phyloP scores from a whole-genome alignment of 1,284 basidiomycete species.

The Rhodotorula sp. region DNA sequence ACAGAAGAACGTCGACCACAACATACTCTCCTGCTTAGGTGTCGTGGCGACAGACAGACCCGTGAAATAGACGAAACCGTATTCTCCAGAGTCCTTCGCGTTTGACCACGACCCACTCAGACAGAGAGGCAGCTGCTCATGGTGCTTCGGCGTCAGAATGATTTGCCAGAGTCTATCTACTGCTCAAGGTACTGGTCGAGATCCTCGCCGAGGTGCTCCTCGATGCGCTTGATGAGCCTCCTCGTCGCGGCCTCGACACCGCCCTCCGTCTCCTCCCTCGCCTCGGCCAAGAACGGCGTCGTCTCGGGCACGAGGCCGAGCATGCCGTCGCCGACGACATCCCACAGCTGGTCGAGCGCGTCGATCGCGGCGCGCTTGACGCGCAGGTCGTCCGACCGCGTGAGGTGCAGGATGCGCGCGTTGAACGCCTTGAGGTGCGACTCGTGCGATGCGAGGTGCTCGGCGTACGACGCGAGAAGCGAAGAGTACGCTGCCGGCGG shows the following conservation, averaged over 20 bases:
- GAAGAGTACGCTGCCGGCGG: conserved; percentile 17
- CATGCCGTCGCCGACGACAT: conserved; percentile 61
- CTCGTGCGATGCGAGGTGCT: conserved; percentile 53
- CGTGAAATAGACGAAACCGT: too few species aligned
- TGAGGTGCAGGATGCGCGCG: conserved; percentile 79
- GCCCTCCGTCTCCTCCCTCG: conserved; percentile 78
- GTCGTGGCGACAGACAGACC: too few species aligned
- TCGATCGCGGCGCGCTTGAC: conserved; percentile 69
- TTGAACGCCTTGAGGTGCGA: conserved; percentile 75
- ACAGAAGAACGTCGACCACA: too few species aligned
- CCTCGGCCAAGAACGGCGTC: conserved; percentile 77
- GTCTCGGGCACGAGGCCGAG: conserved; percentile 73
- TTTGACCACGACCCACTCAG: not conserved
- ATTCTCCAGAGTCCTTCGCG: too few species aligned
- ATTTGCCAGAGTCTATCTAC: not conserved
- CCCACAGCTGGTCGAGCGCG: conserved; percentile 74
- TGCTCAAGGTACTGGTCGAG: conserved; percentile 20
- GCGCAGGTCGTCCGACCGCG: conserved; percentile 72
- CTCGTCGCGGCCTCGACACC: conserved; percentile 67
- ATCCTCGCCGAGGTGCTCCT: conserved; percentile 41
- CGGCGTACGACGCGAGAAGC: conserved; percentile 53
- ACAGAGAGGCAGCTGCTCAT: not conserved
- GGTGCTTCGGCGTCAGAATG: not conserved
- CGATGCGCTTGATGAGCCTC: conserved; percentile 45
- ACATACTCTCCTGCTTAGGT: too few species aligned